A percentile compares a stretch with the other conserved stretches of the same genome.
phyloP scores from a whole-genome alignment of 2,329 filamentous ascomycete species.

The Achaetomium macrosporum region DNA sequence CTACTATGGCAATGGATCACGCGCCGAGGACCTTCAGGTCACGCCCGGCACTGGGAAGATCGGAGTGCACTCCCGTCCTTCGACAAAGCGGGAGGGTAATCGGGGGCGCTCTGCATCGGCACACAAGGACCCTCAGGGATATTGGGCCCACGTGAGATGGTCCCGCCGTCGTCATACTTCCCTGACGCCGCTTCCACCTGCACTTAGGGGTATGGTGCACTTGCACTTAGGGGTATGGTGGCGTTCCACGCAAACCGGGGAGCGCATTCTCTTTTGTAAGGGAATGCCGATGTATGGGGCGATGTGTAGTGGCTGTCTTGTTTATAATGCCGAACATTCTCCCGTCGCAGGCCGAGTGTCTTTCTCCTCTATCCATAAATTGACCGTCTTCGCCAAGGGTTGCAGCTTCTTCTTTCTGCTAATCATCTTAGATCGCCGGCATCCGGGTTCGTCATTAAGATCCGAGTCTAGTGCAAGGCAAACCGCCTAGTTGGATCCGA shows the following conservation, averaged over 20 bases:
- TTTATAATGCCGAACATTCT: not conserved
- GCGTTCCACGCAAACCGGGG: constrained; percentile 15
- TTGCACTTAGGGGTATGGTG: constrained; percentile 26
- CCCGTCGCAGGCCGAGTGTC: not conserved
- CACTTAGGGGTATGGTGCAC: not conserved
- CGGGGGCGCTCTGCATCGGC: constrained; percentile 23
- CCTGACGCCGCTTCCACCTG: constrained; percentile 15
- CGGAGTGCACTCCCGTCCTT: not conserved
- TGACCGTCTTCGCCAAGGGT: not conserved
- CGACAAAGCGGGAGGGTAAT: not conserved
- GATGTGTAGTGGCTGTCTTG: not conserved
- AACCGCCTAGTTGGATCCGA: constrained; percentile 2
- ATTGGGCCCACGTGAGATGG: constrained; percentile 21
- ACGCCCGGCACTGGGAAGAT: not conserved
- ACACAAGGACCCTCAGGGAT: constrained; percentile 13
- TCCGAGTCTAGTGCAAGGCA: not conserved
- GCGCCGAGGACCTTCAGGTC: too few species aligned
- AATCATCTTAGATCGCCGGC: not conserved
- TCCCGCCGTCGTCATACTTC: constrained; percentile 17
- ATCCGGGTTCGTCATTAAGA: not conserved
- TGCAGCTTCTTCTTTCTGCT: not conserved
- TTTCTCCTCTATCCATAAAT: not conserved
- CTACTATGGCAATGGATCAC: not conserved
- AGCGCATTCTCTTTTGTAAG: not conserved
- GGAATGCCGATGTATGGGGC: not conserved